Conservation (phyloP, 148 eudicot species). For the Vaccinium macrocarpon region DNA sequence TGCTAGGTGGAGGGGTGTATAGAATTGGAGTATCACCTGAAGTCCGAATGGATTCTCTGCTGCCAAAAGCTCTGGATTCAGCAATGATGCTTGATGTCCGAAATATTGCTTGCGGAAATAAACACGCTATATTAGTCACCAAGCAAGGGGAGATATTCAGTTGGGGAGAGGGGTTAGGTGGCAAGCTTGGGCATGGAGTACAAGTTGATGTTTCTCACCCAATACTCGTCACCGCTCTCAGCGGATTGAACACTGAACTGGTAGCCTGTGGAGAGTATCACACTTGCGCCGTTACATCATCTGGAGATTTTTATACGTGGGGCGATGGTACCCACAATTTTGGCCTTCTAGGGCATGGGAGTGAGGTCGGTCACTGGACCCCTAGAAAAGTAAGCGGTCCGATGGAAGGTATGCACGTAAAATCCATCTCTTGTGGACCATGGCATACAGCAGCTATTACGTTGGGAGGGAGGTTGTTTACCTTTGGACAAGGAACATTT, state of each 20-base stretch:
- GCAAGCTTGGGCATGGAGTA: slow-evolving; percentile 77
- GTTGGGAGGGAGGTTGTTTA: slow-evolving; percentile 58
- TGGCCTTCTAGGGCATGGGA: slow-evolving; percentile 67
- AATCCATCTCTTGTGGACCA: slow-evolving; percentile 71
- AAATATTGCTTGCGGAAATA: slow-evolving; percentile 58
- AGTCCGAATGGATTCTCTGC: slow-evolving; percentile 37
- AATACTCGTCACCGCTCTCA: slow-evolving; percentile 51
- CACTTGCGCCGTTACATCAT: slow-evolving; percentile 57
- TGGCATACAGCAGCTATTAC: slow-evolving; percentile 73
- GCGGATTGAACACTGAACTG: slow-evolving; percentile 41
- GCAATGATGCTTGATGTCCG: slow-evolving; percentile 55
- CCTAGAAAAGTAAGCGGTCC: slow-evolving; percentile 57
- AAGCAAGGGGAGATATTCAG: slow-evolving; percentile 68
- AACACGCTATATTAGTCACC: slow-evolving; percentile 63
- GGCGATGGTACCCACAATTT: slow-evolving; percentile 55
- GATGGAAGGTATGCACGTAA: slow-evolving; percentile 54
- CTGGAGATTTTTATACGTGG: slow-evolving; percentile 78
- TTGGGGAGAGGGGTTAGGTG: slow-evolving; percentile 79
- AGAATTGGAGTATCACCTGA: slow-evolving; percentile 32
- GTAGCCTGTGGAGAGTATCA: slow-evolving; percentile 81
- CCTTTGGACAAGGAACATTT: slow-evolving; percentile 80
- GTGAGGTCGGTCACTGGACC: slow-evolving; percentile 51
- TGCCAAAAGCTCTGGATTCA: slow-evolving; percentile 63
- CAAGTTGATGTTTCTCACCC: slow-evolving; percentile 59
- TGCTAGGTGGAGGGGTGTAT: slow-evolving; percentile 47